Conservation (phyloP, 352 stramenopile genomes). For the Globisporangium parvum region DNA sequence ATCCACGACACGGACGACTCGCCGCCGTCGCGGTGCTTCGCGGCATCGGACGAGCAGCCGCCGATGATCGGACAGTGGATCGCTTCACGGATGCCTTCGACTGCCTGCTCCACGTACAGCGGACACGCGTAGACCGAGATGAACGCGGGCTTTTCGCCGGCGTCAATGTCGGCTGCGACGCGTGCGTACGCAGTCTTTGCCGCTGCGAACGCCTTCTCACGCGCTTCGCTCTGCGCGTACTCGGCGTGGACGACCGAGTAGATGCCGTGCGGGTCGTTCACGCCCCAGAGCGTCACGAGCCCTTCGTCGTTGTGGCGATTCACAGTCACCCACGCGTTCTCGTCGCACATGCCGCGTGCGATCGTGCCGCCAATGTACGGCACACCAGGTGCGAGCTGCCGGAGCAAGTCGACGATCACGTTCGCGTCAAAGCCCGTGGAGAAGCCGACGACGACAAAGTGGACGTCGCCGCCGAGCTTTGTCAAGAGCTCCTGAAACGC, state of each 20-base stretch:
- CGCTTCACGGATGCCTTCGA: conserved; percentile 76
- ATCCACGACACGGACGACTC: conserved; percentile 75
- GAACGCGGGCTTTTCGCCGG: conserved; percentile 70
- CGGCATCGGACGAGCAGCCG: conserved; percentile 76
- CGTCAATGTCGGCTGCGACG: conserved; percentile 47
- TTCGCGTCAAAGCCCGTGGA: conserved; percentile 78
- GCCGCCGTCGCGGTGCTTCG: conserved; percentile 52
- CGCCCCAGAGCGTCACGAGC: conserved; percentile 77
- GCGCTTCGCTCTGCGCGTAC: conserved; percentile 74
- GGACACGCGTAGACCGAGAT: conserved; percentile 76
- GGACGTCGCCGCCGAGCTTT: conserved; percentile 69
- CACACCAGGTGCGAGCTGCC: conserved; percentile 68
- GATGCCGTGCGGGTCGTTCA: conserved; percentile 77
- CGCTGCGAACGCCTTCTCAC: conserved; percentile 71
- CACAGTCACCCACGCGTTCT: conserved; percentile 84
- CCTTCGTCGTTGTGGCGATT: conserved; percentile 83
- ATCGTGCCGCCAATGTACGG: conserved; percentile 84
- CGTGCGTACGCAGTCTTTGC: conserved; percentile 57
- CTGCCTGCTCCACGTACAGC: conserved; percentile 74
- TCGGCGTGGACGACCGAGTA: conserved; percentile 79
- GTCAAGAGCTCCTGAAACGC: conserved; percentile 77
- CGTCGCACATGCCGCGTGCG: conserved; percentile 78
- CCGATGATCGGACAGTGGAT: conserved; percentile 79
- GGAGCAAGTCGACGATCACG: conserved; percentile 62
- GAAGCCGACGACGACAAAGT: conserved; percentile 84